Base-by-base conservation (phyloP, 163 green algal species). In the Trebouxia gelatinosa region DNA sequence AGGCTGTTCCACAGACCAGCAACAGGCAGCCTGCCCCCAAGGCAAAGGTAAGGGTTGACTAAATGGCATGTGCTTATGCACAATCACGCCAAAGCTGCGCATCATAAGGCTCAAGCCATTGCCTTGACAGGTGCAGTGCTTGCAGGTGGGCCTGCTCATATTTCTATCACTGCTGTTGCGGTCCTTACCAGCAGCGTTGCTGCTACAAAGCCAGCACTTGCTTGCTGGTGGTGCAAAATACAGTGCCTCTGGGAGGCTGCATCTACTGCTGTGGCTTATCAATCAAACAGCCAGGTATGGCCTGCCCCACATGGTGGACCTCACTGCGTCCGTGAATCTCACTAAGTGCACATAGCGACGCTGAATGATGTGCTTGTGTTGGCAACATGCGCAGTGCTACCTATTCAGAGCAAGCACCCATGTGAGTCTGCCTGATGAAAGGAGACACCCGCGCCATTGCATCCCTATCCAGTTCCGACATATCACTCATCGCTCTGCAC, bases 241-340 rank as follows among this genome's bases (percentile, higher is more conserved):
- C 61, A 81, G 70, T 16, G 61, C 58, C 23, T 35, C 61, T 31
- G 54, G 34, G 48, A 59, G 79, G 35, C 58, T 87, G 61, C 79
- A 54, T 23, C 58, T 81, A 37, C 82, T 87, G 51, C 64, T 87
- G 40, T 87, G 82, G 82, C 59, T 78, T 23, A 59, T 82, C 51
- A 54, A 38, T 35, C 78, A 86, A 75, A 74, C 82, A 21, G 82
- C 79, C 13, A 57, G 23, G 35, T 72, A 31, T 0, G 75, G 80
- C 26, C 50, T 65, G 31, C 23, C 19, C n/a, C 3, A 35, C 34
- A 28, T 6, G 59, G 16, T n/a, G n/a, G n/a, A n/a, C n/a, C n/a
- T n/a, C n/a, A n/a, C n/a, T n/a, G n/a, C n/a, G n/a, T n/a, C n/a
- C n/a, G n/a, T n/a, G n/a, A n/a, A n/a, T n/a, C n/a, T n/a, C n/a